Base-by-base conservation (phyloP, 2,329 filamentous ascomycete species). In the Colletotrichum gigasporum region DNA sequence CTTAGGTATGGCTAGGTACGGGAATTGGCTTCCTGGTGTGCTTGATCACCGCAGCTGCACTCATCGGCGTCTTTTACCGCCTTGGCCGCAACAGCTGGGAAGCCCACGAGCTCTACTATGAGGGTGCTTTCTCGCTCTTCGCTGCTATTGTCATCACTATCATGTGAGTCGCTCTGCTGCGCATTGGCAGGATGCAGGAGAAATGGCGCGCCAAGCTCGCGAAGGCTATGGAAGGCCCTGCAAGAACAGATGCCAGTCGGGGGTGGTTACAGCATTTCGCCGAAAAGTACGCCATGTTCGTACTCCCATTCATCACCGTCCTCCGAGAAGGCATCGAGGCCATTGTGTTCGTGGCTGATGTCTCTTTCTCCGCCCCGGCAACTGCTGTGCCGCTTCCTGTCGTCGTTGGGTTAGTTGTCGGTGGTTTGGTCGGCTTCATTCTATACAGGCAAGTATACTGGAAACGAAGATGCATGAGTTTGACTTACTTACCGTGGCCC, bases 121-220 rank as follows among this genome's bases (percentile, higher is more conserved):
- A 96, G 73, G 93, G 91, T 58, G 85, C 90, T 48, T 96, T 97
- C 71, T 87, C 85, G 16, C 81, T 97, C 39, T 75, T 96, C 52
- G 92, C 93, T 3, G 84, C 88, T 16, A 69, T 96, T 69, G 93
- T 97, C 78, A 96, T 97, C 78, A 91, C 91, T 34, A 70, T 93
- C 66, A 90, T 96, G 81, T 93, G 93, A 26, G 90, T 89, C 30
- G 92, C 91, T 4, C 86, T 97, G 28, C 86, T 97, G 7, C 90
- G 93, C 24, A 85, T 97, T 58, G 91, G 89, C 66, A 96, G 95
- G 77, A 86, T 96, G 76, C 91, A 94, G 75, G 89, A 91, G 66
- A 96, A 96, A 78, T 97, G 93, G 94, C 87, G 89, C n/a, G 80
- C 90, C 71, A 96, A 96, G 85, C 87, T 97, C 22, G 87, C 90